Evolutionary conservation across 2,329 filamentous ascomycete species (phyloP).

Genomic region (Stagonosporopsis tanaceti): DNA sequence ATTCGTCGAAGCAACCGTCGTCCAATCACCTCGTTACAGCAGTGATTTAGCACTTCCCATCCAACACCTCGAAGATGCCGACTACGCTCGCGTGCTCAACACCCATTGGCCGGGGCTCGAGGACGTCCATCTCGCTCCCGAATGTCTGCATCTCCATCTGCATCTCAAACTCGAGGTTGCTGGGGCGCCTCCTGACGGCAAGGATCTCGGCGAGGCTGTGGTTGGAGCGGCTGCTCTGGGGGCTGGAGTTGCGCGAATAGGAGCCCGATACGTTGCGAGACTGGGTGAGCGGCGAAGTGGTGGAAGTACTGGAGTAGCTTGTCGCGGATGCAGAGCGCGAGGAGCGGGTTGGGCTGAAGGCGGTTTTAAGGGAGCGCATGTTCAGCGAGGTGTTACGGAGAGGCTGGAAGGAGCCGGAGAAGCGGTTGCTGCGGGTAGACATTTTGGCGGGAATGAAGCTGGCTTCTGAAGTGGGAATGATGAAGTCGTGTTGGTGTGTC

Average conservation of each 20-base stretch:
- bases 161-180: conserved; percentile 46
- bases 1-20: background rate
- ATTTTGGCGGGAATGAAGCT: conserved; percentile 29
- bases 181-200: conserved; percentile 44
- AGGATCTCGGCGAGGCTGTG: conserved; percentile 43
- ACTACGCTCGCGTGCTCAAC: conserved; percentile 38
- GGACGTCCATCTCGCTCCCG: conserved; percentile 37
- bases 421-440: conserved; percentile 49
- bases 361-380: conserved; percentile 46
- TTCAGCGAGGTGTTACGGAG: conserved; percentile 39
- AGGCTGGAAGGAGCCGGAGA: conserved; percentile 45
- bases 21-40: background rate
- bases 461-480: conserved; percentile 14
- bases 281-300: conserved; percentile 39
- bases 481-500: conserved; percentile 4
- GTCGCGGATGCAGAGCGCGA: conserved; percentile 38
- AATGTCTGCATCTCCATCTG: conserved; percentile 45
- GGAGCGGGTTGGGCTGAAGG: conserved; percentile 46
- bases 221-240: conserved; percentile 15
- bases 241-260: conserved; percentile 30
- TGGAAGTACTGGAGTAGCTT: conserved; percentile 30
- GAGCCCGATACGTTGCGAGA: conserved; percentile 1
- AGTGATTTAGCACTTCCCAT: conserved; percentile 36
- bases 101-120: conserved; percentile 43
- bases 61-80: conserved; percentile 51